phyloP scores from a whole-genome alignment of 2,329 filamentous ascomycete species.

The Aureobasidium sp. region DNA sequence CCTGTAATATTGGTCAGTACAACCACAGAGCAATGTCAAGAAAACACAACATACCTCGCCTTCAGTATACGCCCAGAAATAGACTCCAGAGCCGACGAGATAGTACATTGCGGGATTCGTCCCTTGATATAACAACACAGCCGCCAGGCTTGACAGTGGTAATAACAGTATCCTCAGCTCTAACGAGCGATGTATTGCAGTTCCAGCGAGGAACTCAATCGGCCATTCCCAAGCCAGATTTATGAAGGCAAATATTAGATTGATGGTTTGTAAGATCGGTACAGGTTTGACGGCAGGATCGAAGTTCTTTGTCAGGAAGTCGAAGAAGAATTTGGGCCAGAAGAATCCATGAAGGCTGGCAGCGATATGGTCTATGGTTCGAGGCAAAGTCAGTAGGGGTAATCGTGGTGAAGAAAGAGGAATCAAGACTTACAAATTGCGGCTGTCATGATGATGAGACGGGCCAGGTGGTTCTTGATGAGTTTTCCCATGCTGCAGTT shows the following conservation, averaged over 20 bases:
- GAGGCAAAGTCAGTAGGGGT: conserved; percentile 14
- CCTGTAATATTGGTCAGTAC: conserved; percentile 25
- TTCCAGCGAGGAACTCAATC: conserved; percentile 67
- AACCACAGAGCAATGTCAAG: background rate
- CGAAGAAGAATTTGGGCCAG: conserved; percentile 99
- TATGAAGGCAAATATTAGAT: conserved; percentile 71
- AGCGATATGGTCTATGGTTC: conserved; percentile 66
- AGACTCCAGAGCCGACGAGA: conserved; percentile 72
- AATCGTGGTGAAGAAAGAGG: background rate
- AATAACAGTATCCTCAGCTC: conserved; percentile 77
- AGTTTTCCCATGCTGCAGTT: conserved; percentile 73
- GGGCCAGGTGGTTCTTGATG: conserved; percentile 99
- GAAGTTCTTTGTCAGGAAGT: conserved; percentile 86
- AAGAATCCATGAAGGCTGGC: conserved; percentile 84
- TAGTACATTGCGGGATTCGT: conserved; percentile 93
- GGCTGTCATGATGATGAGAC: conserved; percentile 84
- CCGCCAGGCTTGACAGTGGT: conserved; percentile 67
- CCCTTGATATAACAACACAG: conserved; percentile 79
- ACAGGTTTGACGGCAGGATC: conserved; percentile 78
- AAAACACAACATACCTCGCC: conserved; percentile 66
- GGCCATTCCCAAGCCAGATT: conserved; percentile 91
- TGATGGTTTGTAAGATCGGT: conserved; percentile 85
- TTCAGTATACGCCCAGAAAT: conserved; percentile 96
- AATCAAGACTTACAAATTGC: conserved; percentile 55
- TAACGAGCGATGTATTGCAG: conserved; percentile 75